phyloP scores from a whole-genome alignment of 2,329 filamentous ascomycete species.

The Hypomyces rosellus region DNA sequence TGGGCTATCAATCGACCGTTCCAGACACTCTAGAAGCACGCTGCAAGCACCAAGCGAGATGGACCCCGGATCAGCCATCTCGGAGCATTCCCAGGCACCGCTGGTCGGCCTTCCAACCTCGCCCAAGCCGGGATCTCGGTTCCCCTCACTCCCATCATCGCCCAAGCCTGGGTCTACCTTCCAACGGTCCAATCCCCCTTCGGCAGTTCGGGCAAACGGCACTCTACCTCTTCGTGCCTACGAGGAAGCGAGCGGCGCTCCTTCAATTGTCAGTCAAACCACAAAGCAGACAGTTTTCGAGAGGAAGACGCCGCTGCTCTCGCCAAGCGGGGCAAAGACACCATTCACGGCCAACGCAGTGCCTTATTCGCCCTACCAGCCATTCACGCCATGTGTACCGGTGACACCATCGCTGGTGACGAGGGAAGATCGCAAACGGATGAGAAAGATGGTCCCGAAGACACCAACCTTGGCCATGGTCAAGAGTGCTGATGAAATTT shows the following conservation, averaged over 20 bases:
- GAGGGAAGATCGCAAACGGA: constrained; percentile 62
- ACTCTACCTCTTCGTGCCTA: constrained; percentile 56
- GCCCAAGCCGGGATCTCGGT: constrained; percentile 29
- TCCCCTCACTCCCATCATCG: constrained; percentile 39
- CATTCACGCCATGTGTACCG: constrained; percentile 67
- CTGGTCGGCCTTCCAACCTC: constrained; percentile 46
- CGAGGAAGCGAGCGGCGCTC: constrained; percentile 49
- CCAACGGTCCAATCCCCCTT: constrained; percentile 42
- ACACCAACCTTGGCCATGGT: constrained; percentile 59
- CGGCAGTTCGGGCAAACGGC: constrained; percentile 51
- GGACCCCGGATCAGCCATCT: constrained; percentile 47
- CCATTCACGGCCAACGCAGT: constrained; percentile 56
- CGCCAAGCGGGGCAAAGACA: constrained; percentile 52
- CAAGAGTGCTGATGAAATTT: constrained; percentile 55
- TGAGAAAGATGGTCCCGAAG: constrained; percentile 57
- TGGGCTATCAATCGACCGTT: constrained; percentile 31
- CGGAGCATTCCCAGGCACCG: constrained; percentile 44
- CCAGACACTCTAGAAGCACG: constrained; percentile 29
- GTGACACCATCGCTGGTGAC: constrained; percentile 71
- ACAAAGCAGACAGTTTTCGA: constrained; percentile 63
- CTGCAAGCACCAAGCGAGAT: constrained; percentile 35
- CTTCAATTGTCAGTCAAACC: constrained; percentile 38
- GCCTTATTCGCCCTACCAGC: constrained; percentile 75
- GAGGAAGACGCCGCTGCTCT: constrained; percentile 42
- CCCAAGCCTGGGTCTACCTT: constrained; percentile 48